Base-by-base conservation (phyloP, 495 filamentous ascomycete genomes). In the Cenococcum geophilum region DNA sequence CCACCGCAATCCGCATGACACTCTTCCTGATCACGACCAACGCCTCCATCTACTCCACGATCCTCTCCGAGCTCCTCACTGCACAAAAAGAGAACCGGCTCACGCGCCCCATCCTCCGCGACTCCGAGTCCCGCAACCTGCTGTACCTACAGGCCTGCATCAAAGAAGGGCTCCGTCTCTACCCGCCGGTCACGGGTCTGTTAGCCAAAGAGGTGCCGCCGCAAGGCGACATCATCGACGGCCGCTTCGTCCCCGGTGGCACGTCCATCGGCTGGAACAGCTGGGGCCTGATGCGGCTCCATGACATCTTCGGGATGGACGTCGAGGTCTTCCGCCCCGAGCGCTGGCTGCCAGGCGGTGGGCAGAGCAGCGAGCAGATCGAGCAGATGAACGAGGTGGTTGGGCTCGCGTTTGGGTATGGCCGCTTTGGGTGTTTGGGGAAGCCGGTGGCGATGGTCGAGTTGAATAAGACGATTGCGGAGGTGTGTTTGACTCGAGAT, bases 111-210 rank as follows among this genome's bases (percentile, higher is more conserved):
- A 58, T 72, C 45, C 64, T 72, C 58, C 66, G 55, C 18, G 68
- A 72, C 51, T 21, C 65, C 22, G 68, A 73, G 54, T 52, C 49
- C 23, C 49, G 49, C 22, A 52, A 18, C 80, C 73, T 83, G 34
- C 74, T 79, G 0, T 88, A 86, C 72, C 74, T 88, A 40, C 79
- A 82, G 55, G 85, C 85, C 0, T 83, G 81, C 60, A 78, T 89
- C 55, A 86, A 85, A 65, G 86, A 89, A 71, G 77, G 62, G 6
- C 47, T 68, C 0, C 59, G 85, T 37, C 67, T 87, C n/a, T 79
- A 85, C 11, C 85, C 86, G 1, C 78, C 86, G 1, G 78, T 82
- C 10, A 64, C 62, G 0, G 80, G 81, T 3, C 64, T 85, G 1
- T 74, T 81, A 56, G 76, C 83, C 27, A 77, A 80, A 18, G 77